Percentiles rank a stretch among this genome's conserved stretches.
Evolutionary conservation across 805 yeast species (phyloP).

Genomic region (Blastobotrys attinorum): DNA sequence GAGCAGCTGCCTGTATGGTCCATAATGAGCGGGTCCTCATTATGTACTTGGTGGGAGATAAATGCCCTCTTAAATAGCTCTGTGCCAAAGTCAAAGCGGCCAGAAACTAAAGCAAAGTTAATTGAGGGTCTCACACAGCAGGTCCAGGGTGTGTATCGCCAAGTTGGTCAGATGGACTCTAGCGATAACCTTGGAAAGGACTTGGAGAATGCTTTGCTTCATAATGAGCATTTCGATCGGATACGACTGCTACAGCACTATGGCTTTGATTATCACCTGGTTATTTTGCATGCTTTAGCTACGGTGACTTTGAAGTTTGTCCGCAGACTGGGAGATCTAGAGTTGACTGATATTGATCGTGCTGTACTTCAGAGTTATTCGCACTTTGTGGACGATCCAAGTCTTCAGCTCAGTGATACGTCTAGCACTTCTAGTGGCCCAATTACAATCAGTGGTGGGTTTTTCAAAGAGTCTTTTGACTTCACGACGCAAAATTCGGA

Average conservation of each 20-base stretch:
- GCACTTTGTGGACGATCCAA: constrained; percentile 2
- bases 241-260: constrained; percentile 10
- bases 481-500: constrained; percentile 9
- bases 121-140: neutral
- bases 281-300: constrained; percentile 7
- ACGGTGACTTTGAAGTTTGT: constrained; percentile 5
- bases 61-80: constrained; percentile 7
- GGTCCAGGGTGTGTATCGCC: neutral
- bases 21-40: constrained; percentile 8
- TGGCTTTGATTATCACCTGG: neutral
- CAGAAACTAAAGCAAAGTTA: neutral
- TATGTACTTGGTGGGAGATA: constrained; percentile 15
- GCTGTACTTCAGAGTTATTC: constrained; percentile 14
- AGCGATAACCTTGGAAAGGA: neutral
- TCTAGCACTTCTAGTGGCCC: neutral
- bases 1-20: too few species aligned
- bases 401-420: neutral
- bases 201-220: neutral
- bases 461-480: constrained; percentile 18
- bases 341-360: constrained; percentile 10
- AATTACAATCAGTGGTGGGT: constrained; percentile 14
- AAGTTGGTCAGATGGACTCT: neutral
- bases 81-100: constrained; percentile 7
- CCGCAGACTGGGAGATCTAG: neutral
- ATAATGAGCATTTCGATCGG: constrained; percentile 6